A percentile compares a stretch with the other conserved stretches of the same genome.
phyloP scores from a whole-genome alignment of 768 basidiomycete genomes.

The Lactarius indigo region DNA sequence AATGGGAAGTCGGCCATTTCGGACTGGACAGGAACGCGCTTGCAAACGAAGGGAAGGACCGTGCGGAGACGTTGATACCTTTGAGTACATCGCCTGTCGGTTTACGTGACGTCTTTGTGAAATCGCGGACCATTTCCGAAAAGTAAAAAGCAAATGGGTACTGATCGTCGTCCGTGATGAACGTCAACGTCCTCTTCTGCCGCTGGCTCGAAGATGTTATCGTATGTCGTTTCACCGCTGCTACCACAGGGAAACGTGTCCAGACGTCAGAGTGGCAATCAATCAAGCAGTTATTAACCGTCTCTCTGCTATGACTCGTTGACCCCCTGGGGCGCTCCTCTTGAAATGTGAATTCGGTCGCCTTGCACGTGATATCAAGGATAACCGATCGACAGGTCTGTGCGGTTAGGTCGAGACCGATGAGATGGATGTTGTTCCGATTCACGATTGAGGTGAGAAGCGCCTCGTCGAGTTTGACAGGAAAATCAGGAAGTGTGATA shows the following conservation, averaged over 20 bases:
- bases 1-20: conserved; percentile 35
- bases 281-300: conserved; percentile 38
- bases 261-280: conserved; percentile 18
- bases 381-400: conserved; percentile 41
- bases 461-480: conserved; percentile 25
- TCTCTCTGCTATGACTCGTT: conserved; percentile 24
- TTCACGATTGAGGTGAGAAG: conserved; percentile 46
- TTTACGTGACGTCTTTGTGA: conserved; percentile 50
- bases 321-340: conserved; percentile 36
- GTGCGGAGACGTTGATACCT: conserved; percentile 36
- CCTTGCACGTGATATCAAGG: conserved; percentile 51
- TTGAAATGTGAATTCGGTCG: conserved; percentile 55
- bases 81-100: conserved; percentile 47
- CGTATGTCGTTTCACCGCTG: conserved; percentile 5
- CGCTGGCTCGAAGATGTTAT: conserved; percentile 28
- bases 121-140: conserved; percentile 40
- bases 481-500: conserved; percentile 33
- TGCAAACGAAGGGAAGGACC: conserved; percentile 32
- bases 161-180: conserved; percentile 41
- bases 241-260: conserved; percentile 16
- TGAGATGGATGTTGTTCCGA: conserved; percentile 41
- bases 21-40: conserved; percentile 3
- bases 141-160: conserved; percentile 43
- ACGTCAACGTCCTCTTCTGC: conserved; percentile 37
- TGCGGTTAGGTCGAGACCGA: conserved; percentile 37